Conservation (phyloP, 1,139 yeast genomes). For the Diutina siamensis region DNA sequence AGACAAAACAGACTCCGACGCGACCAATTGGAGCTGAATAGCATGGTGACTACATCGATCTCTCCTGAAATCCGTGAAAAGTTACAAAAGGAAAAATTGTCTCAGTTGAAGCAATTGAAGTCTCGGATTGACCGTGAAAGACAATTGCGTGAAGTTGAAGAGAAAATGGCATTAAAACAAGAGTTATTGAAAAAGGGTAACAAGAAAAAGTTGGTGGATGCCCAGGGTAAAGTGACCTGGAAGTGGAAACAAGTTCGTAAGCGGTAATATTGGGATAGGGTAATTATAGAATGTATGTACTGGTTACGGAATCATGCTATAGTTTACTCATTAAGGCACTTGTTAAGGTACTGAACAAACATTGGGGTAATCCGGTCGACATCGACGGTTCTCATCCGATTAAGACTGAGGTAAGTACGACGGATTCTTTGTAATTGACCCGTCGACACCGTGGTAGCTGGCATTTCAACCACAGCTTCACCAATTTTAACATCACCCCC, state of each 20-base stretch:
- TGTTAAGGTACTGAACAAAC: constrained; percentile 65
- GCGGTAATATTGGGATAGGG: constrained; percentile 23
- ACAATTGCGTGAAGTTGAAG: constrained; percentile 56
- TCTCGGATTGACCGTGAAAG: constrained; percentile 55
- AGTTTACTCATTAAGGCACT: constrained; percentile 7
- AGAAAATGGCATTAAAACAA: constrained; percentile 62
- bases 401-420: constrained; percentile 68
- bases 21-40: constrained; percentile 43
- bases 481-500: constrained; percentile 41
- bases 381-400: constrained; percentile 67
- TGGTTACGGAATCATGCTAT: neutral
- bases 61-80: constrained; percentile 26
- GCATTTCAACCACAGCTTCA: constrained; percentile 45
- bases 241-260: constrained; percentile 86
- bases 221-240: constrained; percentile 57
- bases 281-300: constrained; percentile 3
- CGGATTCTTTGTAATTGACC: constrained; percentile 78
- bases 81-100: constrained; percentile 43
- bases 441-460: constrained; percentile 48
- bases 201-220: constrained; percentile 59
- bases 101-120: constrained; percentile 43
- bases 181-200: constrained; percentile 88
- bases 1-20: constrained; percentile 63
- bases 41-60: constrained; percentile 16
- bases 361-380: constrained; percentile 52